These are phyloP conservation scores for Lactarius akahatsu DNA, from an alignment of 768 basidiomycete species.

Conservation along the genomic window DNA sequence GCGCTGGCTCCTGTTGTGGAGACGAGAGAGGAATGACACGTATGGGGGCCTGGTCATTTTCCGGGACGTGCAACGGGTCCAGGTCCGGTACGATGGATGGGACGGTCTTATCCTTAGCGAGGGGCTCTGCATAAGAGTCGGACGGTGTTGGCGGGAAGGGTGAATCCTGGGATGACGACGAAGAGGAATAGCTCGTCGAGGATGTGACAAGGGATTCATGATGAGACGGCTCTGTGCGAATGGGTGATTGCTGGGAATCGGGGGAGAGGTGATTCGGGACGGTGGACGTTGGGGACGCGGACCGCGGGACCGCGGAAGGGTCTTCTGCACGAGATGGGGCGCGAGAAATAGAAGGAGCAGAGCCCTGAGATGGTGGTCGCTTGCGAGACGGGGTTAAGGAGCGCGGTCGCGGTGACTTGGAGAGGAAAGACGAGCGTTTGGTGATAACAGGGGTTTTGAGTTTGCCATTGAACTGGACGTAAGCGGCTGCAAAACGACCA, in stretches of 20 bases:
- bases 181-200: constrained; percentile 35
- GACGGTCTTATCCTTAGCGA: constrained; percentile 5
- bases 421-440: constrained; percentile 52
- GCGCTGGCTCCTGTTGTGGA: background rate
- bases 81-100: background rate
- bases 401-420: constrained; percentile 35
- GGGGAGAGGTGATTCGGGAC: constrained; percentile 9
- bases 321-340: constrained; percentile 24
- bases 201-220: constrained; percentile 24
- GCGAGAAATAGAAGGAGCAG: constrained; percentile 27
- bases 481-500: constrained; percentile 61
- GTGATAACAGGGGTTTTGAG: constrained; percentile 81
- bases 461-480: constrained; percentile 69
- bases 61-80: background rate
- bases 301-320: constrained; percentile 7
- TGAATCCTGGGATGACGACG: constrained; percentile 34
- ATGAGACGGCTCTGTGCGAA: constrained; percentile 1
- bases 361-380: constrained; percentile 34
- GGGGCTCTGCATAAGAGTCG: constrained; percentile 20
- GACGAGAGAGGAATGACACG: background rate
- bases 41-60: background rate
- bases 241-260: background rate
- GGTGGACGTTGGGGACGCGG: constrained; percentile 2
- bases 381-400: constrained; percentile 31
- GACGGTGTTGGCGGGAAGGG: constrained; percentile 32